Evolutionary conservation across 192 early-diverging fungal species (phyloP), one percentile per base, ranked within the genome.

Genomic region (Chytriomyces confervae): DNA sequence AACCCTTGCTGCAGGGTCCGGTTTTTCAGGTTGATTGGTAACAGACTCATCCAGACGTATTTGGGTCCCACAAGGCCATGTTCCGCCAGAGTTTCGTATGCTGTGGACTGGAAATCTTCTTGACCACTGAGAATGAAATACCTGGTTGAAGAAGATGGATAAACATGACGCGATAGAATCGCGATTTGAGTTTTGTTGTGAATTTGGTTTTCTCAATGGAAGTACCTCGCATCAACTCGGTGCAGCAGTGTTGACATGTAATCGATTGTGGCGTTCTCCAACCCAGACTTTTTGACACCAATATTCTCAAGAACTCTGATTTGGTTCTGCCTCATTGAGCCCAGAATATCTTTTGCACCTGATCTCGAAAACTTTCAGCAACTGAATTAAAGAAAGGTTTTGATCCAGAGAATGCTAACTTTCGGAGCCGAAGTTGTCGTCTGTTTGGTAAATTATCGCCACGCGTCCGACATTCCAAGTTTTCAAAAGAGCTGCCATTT

Each of bases 31-130:
- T 57, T 20, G 53, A 57, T 57, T 57, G 53, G 53, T n/a, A 57
- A 13, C 13, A n/a, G 62, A 74, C 72, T 74, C 60, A 74, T 74
- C 72, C 72, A 74, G 46, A 74, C 72, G 50, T 50, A 62, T 43
- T 23, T 13, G n/a, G 24, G 13, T 8, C 61, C 61, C 36, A 74
- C 72, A 20, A 74, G 61, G 13, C 61, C 60, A 27, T 62, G 61
- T 47, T 61, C 18, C 6, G 60, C 72, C 9, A 74, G 62, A 16
- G 7, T 18, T 18, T 74, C 45, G 27, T 62, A 74, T 1, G 24
- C 61, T 3, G 10, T 10, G 27, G 46, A 50, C n/a, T 50, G 46
- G 61, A 74, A 74, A 47, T 10, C n/a, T 36, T 61, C 44, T 63
- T 74, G 72, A 36, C 72, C 72, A 20, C 46, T 50, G 11, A 74